phyloP scores from a whole-genome alignment of 164 flowering plant species.

The Macadamia tetraphylla region DNA sequence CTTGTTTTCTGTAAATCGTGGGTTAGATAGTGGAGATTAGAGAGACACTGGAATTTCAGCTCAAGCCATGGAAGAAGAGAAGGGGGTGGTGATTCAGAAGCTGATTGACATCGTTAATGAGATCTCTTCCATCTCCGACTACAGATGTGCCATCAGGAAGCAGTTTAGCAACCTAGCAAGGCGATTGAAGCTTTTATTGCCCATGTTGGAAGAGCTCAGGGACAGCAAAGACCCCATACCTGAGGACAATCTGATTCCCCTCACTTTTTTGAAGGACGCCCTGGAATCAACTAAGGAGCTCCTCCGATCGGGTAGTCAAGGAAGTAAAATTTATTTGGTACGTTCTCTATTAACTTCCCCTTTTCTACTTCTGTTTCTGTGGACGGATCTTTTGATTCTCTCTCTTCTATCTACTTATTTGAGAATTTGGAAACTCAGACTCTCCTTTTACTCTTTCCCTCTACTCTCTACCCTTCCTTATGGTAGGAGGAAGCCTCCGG shows the following conservation, averaged over 20 bases:
- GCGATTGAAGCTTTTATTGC: slow-evolving; percentile 70
- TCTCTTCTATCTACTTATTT: neutral
- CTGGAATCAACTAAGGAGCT: slow-evolving; percentile 51
- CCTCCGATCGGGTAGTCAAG: slow-evolving; percentile 66
- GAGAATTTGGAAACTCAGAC: neutral
- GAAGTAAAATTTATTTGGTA: slow-evolving; percentile 87
- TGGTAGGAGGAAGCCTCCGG: too few species aligned
- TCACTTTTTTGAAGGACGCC: slow-evolving; percentile 40
- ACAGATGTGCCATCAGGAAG: slow-evolving; percentile 57
- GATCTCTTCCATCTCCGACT: slow-evolving; percentile 60
- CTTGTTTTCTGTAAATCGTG: neutral
- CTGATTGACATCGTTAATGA: slow-evolving; percentile 52
- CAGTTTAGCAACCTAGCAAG: slow-evolving; percentile 71
- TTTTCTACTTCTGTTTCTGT: neutral
- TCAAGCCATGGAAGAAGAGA: slow-evolving; percentile 31
- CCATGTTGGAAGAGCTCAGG: slow-evolving; percentile 88
- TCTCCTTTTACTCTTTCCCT: neutral
- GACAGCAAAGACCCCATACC: slow-evolving; percentile 47
- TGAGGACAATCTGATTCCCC: slow-evolving; percentile 29
- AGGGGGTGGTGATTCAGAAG: slow-evolving; percentile 35
- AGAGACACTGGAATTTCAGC: neutral
- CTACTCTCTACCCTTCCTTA: neutral
- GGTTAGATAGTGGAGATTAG: neutral
- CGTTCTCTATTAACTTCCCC: slow-evolving; percentile 10
- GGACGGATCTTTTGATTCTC: neutral